Base-by-base conservation (phyloP, 805 yeast genomes). In the Candida chilensis region DNA sequence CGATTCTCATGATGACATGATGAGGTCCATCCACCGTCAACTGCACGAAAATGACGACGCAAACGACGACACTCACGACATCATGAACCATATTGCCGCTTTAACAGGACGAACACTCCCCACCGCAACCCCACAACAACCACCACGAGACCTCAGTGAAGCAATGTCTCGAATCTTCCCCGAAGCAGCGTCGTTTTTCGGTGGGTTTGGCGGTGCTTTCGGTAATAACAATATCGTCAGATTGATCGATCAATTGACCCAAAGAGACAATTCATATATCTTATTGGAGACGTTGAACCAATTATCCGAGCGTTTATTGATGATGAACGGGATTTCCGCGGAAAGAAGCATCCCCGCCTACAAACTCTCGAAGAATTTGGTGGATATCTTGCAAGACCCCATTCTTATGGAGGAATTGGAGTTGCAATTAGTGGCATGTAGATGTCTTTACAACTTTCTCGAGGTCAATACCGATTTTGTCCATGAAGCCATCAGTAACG, bases 361-460 rank as follows among this genome's bases (percentile, higher is more conserved):
- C 29, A 64, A 59, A 30, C 47, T 86, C 16, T 58, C 82, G 0
- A 60, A 57, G 18, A 67, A 68, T 11, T 52, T 88, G 27, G 71
- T 81, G 1, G 50, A 52, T 3, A 64, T 86, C 5, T 54, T 90
- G 47, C 60, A 62, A 11, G 76, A 74, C 36, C 78, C 84, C 0
- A 26, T 42, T 5, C 64, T 75, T 29, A 67, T 64, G 17, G 82
- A 74, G 14, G 80, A 81, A 38, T 56, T 84, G 29, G 96, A 90
- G 45, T 47, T 88, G n/a, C 90, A 82, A 44, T 54, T 90, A 27
- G 78, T 82, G 24, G 79, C 94, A 0, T 83, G 94, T 44, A 69
- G 96, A 29, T 83, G 95, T 45, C 57, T 88, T 12, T 81, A 82
- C 49, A 88, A 86, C 48, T 56, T 88, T 27, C 55, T 86, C 32